Percentiles rank a stretch among this genome's conserved stretches.
Evolutionary conservation across 75 land plant genomes (phyloP).

Genomic region (Sequoia sempervirens): DNA sequence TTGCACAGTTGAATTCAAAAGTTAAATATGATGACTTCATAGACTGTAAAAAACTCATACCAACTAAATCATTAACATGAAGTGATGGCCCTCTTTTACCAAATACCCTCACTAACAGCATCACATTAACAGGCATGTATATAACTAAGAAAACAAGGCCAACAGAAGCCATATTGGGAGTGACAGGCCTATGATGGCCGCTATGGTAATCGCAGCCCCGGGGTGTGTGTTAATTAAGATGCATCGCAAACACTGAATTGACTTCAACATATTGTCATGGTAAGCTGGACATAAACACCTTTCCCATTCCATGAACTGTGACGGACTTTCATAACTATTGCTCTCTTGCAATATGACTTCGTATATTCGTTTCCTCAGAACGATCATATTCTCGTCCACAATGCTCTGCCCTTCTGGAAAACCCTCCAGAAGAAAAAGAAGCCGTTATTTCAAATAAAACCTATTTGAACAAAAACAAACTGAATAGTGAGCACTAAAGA

Average conservation of each 20-base stretch:
- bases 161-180: background rate
- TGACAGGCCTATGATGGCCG: conserved; percentile 15
- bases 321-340: conserved; percentile 18
- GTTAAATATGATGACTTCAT: too few relatives aligned
- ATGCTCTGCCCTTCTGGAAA: conserved; percentile 12
- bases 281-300: conserved; percentile 27
- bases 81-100: too few relatives aligned
- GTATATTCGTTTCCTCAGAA: conserved; percentile 39
- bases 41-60: too few relatives aligned
- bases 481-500: background rate
- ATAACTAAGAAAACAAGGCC: background rate
- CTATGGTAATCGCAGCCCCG: conserved; percentile 20
- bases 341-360: conserved; percentile 28
- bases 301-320: conserved; percentile 50
- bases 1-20: too few relatives aligned
- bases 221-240: conserved; percentile 35
- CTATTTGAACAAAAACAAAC: background rate
- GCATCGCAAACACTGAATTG: conserved; percentile 26
- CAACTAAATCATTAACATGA: too few relatives aligned
- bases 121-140: too few relatives aligned
- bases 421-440: background rate
- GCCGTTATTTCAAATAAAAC: background rate
- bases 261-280: conserved; percentile 20
- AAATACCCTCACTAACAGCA: too few relatives aligned
- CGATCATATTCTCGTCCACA: conserved; percentile 56